A percentile compares a stretch with the other conserved stretches of the same genome.
Conservation (phyloP, 1,284 basidiomycete genomes). For the Ganoderma resinaceum region DNA sequence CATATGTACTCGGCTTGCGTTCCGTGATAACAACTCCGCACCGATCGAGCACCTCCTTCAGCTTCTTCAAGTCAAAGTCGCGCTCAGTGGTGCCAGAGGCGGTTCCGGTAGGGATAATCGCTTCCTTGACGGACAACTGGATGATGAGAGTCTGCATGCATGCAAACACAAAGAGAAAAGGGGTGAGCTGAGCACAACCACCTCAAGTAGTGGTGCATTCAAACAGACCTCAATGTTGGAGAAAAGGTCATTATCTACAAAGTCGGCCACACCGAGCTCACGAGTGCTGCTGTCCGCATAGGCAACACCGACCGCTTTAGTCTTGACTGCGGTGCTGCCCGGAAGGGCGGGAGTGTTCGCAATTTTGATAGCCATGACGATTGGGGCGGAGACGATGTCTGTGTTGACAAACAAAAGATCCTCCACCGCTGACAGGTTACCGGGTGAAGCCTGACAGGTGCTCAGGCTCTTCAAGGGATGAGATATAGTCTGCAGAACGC, state of each 20-base stretch:
- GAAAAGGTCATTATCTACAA: constrained; percentile 94
- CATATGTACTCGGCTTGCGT: constrained; percentile 78
- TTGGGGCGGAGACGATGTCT: constrained; percentile 86
- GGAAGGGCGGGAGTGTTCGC: constrained; percentile 57
- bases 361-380: constrained; percentile 91
- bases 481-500: constrained; percentile 28
- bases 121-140: constrained; percentile 97
- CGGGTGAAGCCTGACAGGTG: constrained; percentile 85
- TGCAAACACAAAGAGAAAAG: constrained; percentile 1
- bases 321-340: constrained; percentile 56
- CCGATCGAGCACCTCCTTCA: constrained; percentile 86
- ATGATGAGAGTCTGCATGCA: constrained; percentile 85
- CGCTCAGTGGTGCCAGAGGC: constrained; percentile 72
- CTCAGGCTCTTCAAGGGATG: neutral
- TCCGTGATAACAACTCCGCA: constrained; percentile 94
- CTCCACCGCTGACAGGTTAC: constrained; percentile 93
- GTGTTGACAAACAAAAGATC: constrained; percentile 90
- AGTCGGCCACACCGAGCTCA: constrained; percentile 84
- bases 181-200: constrained; percentile 1
- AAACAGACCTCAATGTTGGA: constrained; percentile 88
- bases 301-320: constrained; percentile 72
- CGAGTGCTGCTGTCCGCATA: constrained; percentile 82
- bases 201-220: neutral
- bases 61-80: constrained; percentile 88
- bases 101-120: constrained; percentile 76